Base-by-base conservation (phyloP, 495 filamentous ascomycete species). In the Trichocladium uniseriatum region DNA sequence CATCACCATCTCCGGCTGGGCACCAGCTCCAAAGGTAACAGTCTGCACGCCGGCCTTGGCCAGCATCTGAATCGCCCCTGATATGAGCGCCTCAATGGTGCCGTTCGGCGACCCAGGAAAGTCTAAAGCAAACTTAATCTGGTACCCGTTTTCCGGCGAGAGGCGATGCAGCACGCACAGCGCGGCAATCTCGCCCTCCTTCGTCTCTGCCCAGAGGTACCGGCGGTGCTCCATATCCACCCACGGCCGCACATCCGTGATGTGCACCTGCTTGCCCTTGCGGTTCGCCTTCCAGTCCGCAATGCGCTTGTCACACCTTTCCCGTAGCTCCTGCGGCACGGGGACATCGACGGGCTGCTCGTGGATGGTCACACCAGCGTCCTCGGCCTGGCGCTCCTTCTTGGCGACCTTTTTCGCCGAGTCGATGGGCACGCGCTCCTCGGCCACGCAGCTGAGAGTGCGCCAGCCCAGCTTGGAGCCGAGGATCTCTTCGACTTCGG, bases 91-190 rank as follows among this genome's bases (percentile, higher is more conserved):
- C 66, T 94, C 88, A 53, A 92, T 94, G 29, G 82, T 82, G 47
- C 87, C 88, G 48, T 74, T 83, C 3, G 87, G 84, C 3, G 86
- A 74, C 15, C 77, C 77, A 14, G 87, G 87, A 73, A 94, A 92
- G 62, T 91, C 87, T 49, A 92, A 78, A 36, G 81, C 81, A 67
- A 87, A 91, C 69, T 94, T 92, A 66, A 92, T 81, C 69, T 94
- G 87, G 74, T 84, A 88, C 47, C 87, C 87, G 54, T 90, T 78
- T 29, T 75, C 63, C 0, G 86, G 86, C 16, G 82, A 77, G 21
- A 94, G 77, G 60, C 82, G 81, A 48, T 82, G 82, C 52, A 94
- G 64, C 31, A 85, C 79, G 54, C 86, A 80, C 43, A 94, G 75
- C 13, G 83, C 84, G 35, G 74, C 78, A 54, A 92, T 79, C 48